Evolutionary conservation across 768 basidiomycete genomes (phyloP).

Genomic region (button mushroom (Agaricus bisporus)): DNA sequence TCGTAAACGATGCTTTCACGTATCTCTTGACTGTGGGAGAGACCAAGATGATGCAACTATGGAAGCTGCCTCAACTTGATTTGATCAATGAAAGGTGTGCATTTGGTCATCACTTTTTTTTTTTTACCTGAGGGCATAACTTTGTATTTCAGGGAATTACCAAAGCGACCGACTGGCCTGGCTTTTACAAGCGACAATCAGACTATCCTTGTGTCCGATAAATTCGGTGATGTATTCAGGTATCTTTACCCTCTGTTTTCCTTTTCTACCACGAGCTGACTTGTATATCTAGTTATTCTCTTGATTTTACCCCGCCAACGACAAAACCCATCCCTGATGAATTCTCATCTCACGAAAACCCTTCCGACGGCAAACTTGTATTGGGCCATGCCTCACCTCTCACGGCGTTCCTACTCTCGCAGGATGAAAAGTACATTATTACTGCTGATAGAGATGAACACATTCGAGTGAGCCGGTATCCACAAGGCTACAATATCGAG

Average conservation of each 20-base stretch:
- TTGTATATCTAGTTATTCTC: constrained; percentile 45
- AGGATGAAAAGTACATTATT: constrained; percentile 69
- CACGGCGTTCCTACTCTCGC: constrained; percentile 63
- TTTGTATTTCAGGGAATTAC: constrained; percentile 51
- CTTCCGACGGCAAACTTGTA: constrained; percentile 61
- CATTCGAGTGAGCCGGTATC: constrained; percentile 86
- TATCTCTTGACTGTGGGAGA: constrained; percentile 66
- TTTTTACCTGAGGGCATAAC: neutral
- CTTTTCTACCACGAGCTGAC: neutral
- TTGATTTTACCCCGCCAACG: constrained; percentile 31
- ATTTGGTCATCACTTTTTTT: neutral
- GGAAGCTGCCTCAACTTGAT: constrained; percentile 51
- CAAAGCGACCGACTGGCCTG: constrained; percentile 76
- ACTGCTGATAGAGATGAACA: constrained; percentile 96
- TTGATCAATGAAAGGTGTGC: constrained; percentile 59
- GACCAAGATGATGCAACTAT: constrained; percentile 78
- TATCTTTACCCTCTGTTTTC: constrained; percentile 21
- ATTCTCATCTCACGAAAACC: constrained; percentile 60
- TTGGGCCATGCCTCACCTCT: constrained; percentile 88
- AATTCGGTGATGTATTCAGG: constrained; percentile 94
- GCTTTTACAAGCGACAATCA: constrained; percentile 53
- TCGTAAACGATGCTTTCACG: constrained; percentile 34
- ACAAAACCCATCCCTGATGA: constrained; percentile 22
- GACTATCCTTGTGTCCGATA: constrained; percentile 81
- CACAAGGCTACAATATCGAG: constrained; percentile 81